Evolutionary conservation across 176 grass and related monocot genomes (phyloP).

Genomic region (Bothriochloa decipiens): DNA sequence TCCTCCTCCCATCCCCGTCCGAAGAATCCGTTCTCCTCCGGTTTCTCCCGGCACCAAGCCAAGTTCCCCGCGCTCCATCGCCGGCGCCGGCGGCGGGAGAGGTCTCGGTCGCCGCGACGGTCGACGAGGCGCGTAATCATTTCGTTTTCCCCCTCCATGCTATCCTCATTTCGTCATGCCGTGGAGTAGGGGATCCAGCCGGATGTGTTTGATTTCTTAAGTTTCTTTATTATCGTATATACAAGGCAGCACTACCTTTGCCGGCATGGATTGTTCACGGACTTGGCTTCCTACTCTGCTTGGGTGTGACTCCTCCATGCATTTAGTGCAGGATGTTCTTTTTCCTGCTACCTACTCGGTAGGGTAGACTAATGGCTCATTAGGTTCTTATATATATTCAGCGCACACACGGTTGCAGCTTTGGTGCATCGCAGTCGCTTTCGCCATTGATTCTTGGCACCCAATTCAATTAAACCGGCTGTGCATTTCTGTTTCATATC

Average conservation of each 20-base stretch:
- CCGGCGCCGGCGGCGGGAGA: background rate
- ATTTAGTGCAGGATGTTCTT: background rate
- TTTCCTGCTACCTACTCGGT: background rate
- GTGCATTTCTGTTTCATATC: background rate
- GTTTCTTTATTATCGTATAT: background rate
- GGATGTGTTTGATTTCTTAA: background rate
- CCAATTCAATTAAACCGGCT: background rate
- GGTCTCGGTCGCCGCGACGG: background rate
- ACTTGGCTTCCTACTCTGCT: background rate
- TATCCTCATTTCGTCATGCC: background rate
- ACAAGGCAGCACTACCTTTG: background rate
- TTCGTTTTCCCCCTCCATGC: background rate
- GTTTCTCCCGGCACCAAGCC: background rate
- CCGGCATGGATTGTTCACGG: background rate
- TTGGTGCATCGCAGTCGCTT: background rate
- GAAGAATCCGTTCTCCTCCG: background rate
- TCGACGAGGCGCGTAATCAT: background rate
- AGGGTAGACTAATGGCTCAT: background rate
- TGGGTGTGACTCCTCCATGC: background rate
- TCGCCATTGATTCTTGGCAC: background rate
- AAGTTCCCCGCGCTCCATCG: background rate
- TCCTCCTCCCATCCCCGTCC: background rate
- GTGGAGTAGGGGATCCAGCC: background rate
- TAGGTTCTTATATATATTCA: background rate
- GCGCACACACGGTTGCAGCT: background rate